Conservation (phyloP, 257 asterid species). For the Gentiana dahurica region DNA sequence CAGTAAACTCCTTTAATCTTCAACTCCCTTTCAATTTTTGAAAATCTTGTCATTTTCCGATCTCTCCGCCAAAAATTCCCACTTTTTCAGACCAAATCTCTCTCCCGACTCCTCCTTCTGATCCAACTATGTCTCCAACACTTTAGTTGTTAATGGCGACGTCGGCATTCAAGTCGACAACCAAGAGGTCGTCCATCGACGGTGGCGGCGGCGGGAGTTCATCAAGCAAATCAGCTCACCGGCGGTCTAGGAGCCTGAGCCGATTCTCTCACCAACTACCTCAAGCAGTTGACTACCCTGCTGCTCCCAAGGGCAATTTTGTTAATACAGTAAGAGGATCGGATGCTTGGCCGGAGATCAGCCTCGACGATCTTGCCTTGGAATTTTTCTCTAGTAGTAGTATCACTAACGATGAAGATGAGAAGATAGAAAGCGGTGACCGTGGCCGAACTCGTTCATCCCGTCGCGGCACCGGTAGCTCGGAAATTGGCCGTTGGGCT, state of each 20-base stretch:
- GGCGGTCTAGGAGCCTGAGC: conserved; percentile 43
- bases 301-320: conserved; percentile 52
- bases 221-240: conserved; percentile 14
- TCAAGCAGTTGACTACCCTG: conserved; percentile 23
- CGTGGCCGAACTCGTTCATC: conserved; percentile 28
- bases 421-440: conserved; percentile 26
- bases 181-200: conserved; percentile 41
- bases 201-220: conserved; percentile 27
- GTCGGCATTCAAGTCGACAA: conserved; percentile 69
- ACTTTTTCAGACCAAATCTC: background rate
- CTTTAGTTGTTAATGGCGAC: conserved; percentile 49
- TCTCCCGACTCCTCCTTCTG: background rate
- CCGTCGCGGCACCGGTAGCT: conserved; percentile 29
- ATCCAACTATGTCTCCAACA: too few relatives aligned
- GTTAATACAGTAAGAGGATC: conserved; percentile 78
- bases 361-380: conserved; percentile 77
- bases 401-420: conserved; percentile 27
- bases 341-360: conserved; percentile 44
- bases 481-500: conserved; percentile 72
- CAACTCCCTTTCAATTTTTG: conserved; percentile 6
- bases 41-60: conserved; percentile 15
- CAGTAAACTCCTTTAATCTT: too few relatives aligned
- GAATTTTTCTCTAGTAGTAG: conserved; percentile 49
- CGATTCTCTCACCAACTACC: conserved; percentile 24
- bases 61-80: conserved; percentile 23